Conservation (phyloP, 2,329 filamentous ascomycete species). For the Ophiostoma novo-ulmi region DNA sequence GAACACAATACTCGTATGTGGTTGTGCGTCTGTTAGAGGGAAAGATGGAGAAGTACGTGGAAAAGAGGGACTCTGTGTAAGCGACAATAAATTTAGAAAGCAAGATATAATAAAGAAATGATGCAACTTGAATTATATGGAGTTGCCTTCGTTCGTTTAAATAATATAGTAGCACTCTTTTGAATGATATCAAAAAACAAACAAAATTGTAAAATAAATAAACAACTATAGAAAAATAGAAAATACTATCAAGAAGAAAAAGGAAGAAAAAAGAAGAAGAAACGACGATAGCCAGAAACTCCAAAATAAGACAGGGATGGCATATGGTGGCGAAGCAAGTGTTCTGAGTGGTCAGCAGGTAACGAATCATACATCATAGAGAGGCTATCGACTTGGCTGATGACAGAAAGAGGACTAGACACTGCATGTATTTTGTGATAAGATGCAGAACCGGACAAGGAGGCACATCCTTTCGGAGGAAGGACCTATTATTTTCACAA, state of each 20-base stretch:
- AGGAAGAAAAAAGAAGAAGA: neutral
- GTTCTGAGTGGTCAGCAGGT: slow-evolving; percentile 1
- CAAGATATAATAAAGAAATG: neutral
- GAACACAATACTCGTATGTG: no score
- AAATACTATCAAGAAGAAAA: neutral
- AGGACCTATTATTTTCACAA: neutral
- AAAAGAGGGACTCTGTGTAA: no score
- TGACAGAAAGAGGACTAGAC: slow-evolving; percentile 6
- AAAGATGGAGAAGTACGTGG: neutral
- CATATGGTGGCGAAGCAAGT: slow-evolving; percentile 10
- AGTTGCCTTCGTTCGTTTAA: no score
- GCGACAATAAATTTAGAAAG: neutral
- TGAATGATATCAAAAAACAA: neutral
- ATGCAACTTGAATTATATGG: no score
- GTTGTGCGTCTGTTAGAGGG: no score
- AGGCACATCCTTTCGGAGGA: neutral
- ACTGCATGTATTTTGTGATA: neutral
- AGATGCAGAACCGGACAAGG: neutral
- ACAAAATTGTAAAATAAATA: neutral
- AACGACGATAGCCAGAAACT: neutral
- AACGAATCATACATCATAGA: slow-evolving; percentile 2
- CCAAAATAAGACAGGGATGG: neutral
- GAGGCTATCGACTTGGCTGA: neutral
- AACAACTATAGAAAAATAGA: neutral
- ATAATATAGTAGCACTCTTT: no score